Base-by-base conservation (phyloP, 2,329 filamentous ascomycete genomes). In the Ophiocordyceps australis region DNA sequence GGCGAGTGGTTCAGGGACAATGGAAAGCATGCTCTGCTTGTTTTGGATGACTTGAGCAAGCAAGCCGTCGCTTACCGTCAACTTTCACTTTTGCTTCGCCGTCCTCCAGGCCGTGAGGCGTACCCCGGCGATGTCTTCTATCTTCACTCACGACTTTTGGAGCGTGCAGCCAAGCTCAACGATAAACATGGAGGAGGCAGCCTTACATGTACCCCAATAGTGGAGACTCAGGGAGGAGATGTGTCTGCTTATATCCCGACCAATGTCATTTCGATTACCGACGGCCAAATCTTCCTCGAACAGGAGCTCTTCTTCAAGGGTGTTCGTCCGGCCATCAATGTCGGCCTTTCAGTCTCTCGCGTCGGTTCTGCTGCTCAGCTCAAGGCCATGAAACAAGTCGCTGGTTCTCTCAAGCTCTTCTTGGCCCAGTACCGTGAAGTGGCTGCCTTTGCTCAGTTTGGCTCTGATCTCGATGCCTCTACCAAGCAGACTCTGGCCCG, bases 361-460 rank as follows among this genome's bases (percentile, higher is more conserved):
- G 89, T 98, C 76, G 89, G 89, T 57, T 98, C 89, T 52, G 82
- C 89, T 57, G 89, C 89, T 55, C 89, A 98, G 74, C 74, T 95
- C 59, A 98, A 95, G 81, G 85, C 89, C 65, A 98, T 98, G 89
- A 98, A 98, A 76, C 89, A 98, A 72, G 89, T 98, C 47, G 89
- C 89, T 51, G 89, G 89, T 74, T 95, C 86, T 44, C 71, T 98
- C 54, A 98, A 98, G 76, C 83, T 98, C 47, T 98, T 95, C 83
- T 81, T 98, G 79, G 89, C 89, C 49, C 89, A 98, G 69, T 98
- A 98, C 75, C 89, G 89, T 89, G 89, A 98, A 64, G 89, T 98
- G 38, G 89, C 89, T 50, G 89, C 89, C 46, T 98, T 98, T 64
- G 86, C 89, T 47, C 89, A 98, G 66, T 98, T 98, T 74, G 89